Base-by-base conservation (phyloP, 768 basidiomycete species). In the Astraeus odoratus region DNA sequence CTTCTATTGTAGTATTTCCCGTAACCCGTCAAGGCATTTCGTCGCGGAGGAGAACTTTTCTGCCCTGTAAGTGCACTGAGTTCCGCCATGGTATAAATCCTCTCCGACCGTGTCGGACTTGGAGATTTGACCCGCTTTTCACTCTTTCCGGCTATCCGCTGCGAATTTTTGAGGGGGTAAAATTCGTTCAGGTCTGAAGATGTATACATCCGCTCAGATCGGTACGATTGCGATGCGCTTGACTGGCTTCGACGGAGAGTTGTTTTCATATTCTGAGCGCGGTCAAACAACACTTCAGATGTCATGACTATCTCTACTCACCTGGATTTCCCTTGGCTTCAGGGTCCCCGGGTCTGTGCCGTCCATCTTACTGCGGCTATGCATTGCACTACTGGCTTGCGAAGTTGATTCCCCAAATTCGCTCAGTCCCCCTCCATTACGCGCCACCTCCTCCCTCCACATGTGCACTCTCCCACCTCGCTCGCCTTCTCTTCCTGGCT, bases 391-490 rank as follows among this genome's bases (percentile, higher is more conserved):
- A 27, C 49, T 57, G 20, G 40, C 53, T 33, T 16, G 49, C 37
- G 38, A 25, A 7, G 38, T 19, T 18, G 53, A 44, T 23, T 42
- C 58, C 33, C 60, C 61, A 23, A 55, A 53, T 20, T 63, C 63
- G 30, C 51, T 48, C 35, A 25, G 29, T 33, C n/a, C 44, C 19
- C 43, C 39, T 25, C 56, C 63, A 42, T 72, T 68, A 42, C 66
- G 59, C 4, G 72, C 71, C 0, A 76, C 74, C 35, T 75, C 72
- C 53, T 80, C 74, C 26, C 77, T 64, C 80, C 80, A 82, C 8
- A 68, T 69, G 19, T 67, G 72, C 43, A 82, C 73, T 38, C 74
- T 76, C 5, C 51, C 51, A 19, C 46, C 58, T 13, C 41, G 49
- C 16, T 31, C 56, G 9, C 42, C 45, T 46, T 51, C 47, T 59